These are phyloP conservation scores for Drechslerella stenobrocha DNA, from an alignment of 2,329 filamentous ascomycete species.

Conservation along the genomic window DNA sequence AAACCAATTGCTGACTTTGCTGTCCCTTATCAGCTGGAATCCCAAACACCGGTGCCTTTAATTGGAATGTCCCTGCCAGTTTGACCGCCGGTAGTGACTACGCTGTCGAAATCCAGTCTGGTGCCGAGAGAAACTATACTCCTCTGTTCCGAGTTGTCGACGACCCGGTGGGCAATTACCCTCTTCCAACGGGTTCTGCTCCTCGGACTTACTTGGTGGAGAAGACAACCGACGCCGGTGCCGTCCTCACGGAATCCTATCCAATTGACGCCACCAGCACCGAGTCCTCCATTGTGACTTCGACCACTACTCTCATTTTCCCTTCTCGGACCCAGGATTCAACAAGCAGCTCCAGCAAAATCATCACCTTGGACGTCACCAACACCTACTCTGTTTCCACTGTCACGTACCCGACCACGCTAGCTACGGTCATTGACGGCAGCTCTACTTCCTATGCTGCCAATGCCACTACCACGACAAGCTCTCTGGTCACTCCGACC, in stretches of 20 bases:
- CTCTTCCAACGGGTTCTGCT: background rate
- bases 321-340: slow-evolving; percentile 12
- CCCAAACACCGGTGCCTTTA: slow-evolving; percentile 50
- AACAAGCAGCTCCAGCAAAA: slow-evolving; percentile 6
- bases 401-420: slow-evolving; percentile 17
- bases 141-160: slow-evolving; percentile 50
- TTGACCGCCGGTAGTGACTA: slow-evolving; percentile 49
- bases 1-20: slow-evolving; percentile 7
- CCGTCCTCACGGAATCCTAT: slow-evolving; percentile 35
- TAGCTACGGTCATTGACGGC: slow-evolving; percentile 27
- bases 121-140: slow-evolving; percentile 50
- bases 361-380: slow-evolving; percentile 34
- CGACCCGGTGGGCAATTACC: background rate
- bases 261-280: slow-evolving; percentile 15
- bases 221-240: slow-evolving; percentile 29
- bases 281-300: slow-evolving; percentile 17
- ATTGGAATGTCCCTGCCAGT: slow-evolving; percentile 49
- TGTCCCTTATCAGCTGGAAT: slow-evolving; percentile 44
- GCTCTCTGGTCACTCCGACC: slow-evolving; percentile 24
- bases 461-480: slow-evolving; percentile 33
- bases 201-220: slow-evolving; percentile 21
- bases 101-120: slow-evolving; percentile 50
- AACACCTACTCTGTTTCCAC: slow-evolving; percentile 23
- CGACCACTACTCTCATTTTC: slow-evolving; percentile 26
- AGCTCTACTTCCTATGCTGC: slow-evolving; percentile 9